Evolutionary conservation across 805 yeast species (phyloP).

Genomic region (Pichia ethanolica): DNA sequence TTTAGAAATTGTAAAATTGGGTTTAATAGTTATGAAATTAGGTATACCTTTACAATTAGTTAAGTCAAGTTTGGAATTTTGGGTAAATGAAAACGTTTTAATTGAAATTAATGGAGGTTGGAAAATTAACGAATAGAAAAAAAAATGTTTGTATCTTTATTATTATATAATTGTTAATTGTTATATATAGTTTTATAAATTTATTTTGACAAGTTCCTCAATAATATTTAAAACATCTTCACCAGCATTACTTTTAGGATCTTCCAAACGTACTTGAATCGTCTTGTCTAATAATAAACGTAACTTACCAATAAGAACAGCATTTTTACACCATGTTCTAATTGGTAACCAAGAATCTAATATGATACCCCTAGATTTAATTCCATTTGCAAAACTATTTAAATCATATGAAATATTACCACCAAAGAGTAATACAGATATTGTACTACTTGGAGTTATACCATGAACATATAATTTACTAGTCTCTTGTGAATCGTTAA

Average conservation of each 20-base stretch:
- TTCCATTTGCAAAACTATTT: conserved; percentile 31
- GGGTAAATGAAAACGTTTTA: conserved; percentile 59
- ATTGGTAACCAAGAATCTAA: conserved; percentile 87
- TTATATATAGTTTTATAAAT: conserved; percentile 5
- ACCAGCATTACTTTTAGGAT: conserved; percentile 19
- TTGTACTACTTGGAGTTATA: conserved; percentile 69
- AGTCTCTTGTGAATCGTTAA: conserved; percentile 49
- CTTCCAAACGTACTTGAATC: conserved; percentile 47
- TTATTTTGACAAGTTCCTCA: conserved; percentile 28
- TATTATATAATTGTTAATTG: background rate
- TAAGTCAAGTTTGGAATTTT: conserved; percentile 39
- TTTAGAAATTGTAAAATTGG: conserved; percentile 16
- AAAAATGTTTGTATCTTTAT: background rate
- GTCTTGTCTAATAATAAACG: conserved; percentile 60
- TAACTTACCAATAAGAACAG: conserved; percentile 69
- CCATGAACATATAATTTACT: conserved; percentile 64
- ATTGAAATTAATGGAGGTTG: conserved; percentile 21
- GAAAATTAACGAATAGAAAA: conserved; percentile 10
- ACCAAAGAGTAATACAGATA: conserved; percentile 75
- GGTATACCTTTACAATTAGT: conserved; percentile 38
- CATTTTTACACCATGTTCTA: conserved; percentile 91
- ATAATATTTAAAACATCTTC: conserved; percentile 34
- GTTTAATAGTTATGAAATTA: conserved; percentile 30
- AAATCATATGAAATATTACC: conserved; percentile 61
- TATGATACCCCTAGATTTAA: conserved; percentile 73